A percentile compares a stretch with the other conserved stretches of the same genome.
These are phyloP conservation scores for Dactylonectria macrodidyma DNA, from an alignment of 2,329 filamentous ascomycete genomes.

Conservation along the genomic window DNA sequence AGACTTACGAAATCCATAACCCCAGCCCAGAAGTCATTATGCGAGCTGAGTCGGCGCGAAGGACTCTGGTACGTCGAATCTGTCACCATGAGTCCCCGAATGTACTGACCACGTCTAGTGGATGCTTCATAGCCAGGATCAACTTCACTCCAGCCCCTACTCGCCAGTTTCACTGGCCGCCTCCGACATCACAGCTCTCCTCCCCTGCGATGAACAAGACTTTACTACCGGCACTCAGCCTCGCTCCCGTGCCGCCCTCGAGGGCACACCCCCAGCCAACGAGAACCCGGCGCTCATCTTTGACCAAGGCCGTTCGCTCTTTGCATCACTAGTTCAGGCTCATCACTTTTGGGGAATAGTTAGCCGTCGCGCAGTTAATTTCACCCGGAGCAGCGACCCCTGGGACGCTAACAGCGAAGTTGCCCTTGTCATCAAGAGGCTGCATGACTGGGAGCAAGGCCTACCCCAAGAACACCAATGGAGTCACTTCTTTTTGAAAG, in stretches of 20 bases:
- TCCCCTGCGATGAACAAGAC: slow-evolving; percentile 67
- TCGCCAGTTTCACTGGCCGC: slow-evolving; percentile 67
- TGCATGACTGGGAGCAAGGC: slow-evolving; percentile 64
- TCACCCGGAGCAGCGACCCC: slow-evolving; percentile 60
- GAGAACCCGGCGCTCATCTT: slow-evolving; percentile 60
- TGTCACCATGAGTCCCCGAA: not conserved
- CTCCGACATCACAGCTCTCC: slow-evolving; percentile 67
- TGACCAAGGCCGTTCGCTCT: slow-evolving; percentile 64
- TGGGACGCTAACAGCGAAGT: slow-evolving; percentile 66
- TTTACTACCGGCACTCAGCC: slow-evolving; percentile 66
- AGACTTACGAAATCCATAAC: slow-evolving; percentile 63
- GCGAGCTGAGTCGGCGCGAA: slow-evolving; percentile 68
- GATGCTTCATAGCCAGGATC: slow-evolving; percentile 73
- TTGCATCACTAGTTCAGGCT: slow-evolving; percentile 69
- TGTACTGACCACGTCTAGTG: slow-evolving; percentile 56
- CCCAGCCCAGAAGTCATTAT: slow-evolving; percentile 62
- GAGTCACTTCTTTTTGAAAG: slow-evolving; percentile 58
- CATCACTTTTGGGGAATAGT: slow-evolving; percentile 70
- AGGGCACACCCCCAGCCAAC: slow-evolving; percentile 66
- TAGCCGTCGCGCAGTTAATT: slow-evolving; percentile 63
- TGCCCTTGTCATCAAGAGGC: slow-evolving; percentile 57
- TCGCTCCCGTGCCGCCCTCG: slow-evolving; percentile 65
- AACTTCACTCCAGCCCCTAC: slow-evolving; percentile 67
- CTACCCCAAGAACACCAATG: slow-evolving; percentile 65
- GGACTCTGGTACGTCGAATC: slow-evolving; percentile 65